These are phyloP conservation scores for Dactylellina haptotyla DNA, from an alignment of 2,329 filamentous ascomycete genomes.

Conservation along the genomic window DNA sequence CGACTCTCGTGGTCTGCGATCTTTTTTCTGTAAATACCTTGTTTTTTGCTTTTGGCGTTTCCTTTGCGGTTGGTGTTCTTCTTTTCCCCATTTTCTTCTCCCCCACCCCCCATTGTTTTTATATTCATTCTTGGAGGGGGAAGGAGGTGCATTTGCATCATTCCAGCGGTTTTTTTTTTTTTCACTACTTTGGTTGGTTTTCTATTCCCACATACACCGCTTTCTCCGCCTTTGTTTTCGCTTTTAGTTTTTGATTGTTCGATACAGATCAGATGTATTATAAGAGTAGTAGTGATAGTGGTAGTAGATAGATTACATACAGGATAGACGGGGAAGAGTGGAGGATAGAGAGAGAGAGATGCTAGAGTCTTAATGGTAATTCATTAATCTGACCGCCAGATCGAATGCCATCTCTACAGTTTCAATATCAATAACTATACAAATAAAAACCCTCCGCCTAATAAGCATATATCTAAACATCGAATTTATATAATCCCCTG, in stretches of 20 bases:
- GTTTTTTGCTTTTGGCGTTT: not conserved
- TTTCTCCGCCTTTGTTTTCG: not conserved
- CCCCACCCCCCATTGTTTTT: not conserved
- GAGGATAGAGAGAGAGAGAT: not conserved
- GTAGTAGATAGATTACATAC: conserved; percentile 8
- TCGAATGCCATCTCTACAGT: not conserved
- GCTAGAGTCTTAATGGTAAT: conserved; percentile 15
- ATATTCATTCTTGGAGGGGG: not conserved
- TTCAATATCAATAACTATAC: too few species aligned
- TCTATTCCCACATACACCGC: conserved; percentile 26
- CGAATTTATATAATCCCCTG: too few species aligned
- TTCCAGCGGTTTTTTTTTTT: not conserved
- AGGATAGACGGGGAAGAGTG: not conserved
- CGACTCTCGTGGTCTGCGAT: not conserved
- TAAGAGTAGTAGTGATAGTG: too few species aligned
- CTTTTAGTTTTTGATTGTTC: not conserved
- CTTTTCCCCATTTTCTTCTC: conserved; percentile 1
- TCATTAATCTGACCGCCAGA: conserved; percentile 10
- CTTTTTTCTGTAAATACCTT: conserved; percentile 2
- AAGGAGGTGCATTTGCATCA: conserved; percentile 16
- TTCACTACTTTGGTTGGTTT: not conserved
- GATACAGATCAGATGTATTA: not conserved
- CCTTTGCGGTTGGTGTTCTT: conserved; percentile 21
- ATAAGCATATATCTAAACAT: too few species aligned
- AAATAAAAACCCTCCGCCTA: too few species aligned